phyloP scores from a whole-genome alignment of 73 alveolate genomes.

The Stentor coeruleus region DNA sequence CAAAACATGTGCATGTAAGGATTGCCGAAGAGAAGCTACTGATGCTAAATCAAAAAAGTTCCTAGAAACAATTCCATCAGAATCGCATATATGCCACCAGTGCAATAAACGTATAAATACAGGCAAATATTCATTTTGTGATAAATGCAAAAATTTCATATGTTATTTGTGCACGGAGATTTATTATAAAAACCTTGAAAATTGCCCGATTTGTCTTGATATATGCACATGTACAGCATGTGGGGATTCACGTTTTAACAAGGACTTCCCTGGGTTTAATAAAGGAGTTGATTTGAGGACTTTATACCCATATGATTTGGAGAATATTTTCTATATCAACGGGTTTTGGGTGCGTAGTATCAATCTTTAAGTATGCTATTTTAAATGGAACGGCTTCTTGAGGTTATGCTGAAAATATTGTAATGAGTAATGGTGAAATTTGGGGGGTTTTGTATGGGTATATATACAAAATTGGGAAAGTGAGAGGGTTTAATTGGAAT shows the following conservation, averaged over 20 bases:
- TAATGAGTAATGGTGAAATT: no score
- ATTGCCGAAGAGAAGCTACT: not conserved
- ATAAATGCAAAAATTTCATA: not conserved
- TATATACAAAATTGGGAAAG: no score
- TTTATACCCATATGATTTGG: not conserved
- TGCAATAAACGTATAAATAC: not conserved
- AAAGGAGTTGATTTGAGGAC: not conserved
- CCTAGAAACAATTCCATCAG: not conserved
- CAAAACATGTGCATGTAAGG: conserved; percentile 5
- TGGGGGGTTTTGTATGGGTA: no score
- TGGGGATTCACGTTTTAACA: not conserved
- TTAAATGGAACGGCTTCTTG: no score
- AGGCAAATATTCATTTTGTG: not conserved
- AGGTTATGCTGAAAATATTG: no score
- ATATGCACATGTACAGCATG: conserved; percentile 6
- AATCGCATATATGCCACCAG: not conserved
- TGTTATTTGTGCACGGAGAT: not conserved
- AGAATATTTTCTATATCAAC: not conserved
- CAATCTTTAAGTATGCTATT: not conserved
- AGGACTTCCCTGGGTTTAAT: not conserved
- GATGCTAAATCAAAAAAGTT: not conserved
- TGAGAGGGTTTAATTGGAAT: no score
- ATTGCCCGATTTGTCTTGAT: conserved; percentile 8
- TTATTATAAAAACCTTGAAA: not conserved
- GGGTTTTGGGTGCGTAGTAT: conserved; percentile 21